Conservation (phyloP, 1,284 basidiomycete genomes). For the Sporisorium iseilematis-ciliati region DNA sequence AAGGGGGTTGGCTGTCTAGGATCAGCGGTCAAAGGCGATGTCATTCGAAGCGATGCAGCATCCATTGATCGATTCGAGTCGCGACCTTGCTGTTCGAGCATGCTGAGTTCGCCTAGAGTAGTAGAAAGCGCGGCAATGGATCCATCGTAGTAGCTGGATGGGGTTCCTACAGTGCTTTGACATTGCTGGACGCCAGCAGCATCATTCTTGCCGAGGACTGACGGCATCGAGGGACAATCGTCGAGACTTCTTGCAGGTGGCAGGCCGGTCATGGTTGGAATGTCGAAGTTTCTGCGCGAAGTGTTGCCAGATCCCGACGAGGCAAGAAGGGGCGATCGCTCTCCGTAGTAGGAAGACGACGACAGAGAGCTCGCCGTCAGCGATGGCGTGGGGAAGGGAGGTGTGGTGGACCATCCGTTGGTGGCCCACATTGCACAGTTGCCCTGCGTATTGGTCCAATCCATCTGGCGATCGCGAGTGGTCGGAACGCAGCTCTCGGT, state of each 20-base stretch:
- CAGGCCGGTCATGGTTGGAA: constrained; percentile 15
- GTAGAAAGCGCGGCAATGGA: constrained; percentile 13
- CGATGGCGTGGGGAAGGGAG: constrained; percentile 30
- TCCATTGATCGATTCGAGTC: constrained; percentile 4
- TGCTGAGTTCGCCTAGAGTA: constrained; percentile 15
- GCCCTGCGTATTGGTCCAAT: constrained; percentile 4
- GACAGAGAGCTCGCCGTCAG: constrained; percentile 40
- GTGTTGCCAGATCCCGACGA: not conserved
- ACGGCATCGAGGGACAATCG: not conserved
- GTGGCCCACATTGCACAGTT: constrained; percentile 11
- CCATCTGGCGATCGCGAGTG: constrained; percentile 19
- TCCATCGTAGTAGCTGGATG: constrained; percentile 1
- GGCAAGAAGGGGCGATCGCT: constrained; percentile 21
- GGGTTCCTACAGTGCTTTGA: not conserved
- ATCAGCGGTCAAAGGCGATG: constrained; percentile 14
- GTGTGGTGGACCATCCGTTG: constrained; percentile 26
- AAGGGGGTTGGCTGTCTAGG: constrained; percentile 17
- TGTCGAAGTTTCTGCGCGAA: constrained; percentile 20
- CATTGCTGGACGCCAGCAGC: not conserved
- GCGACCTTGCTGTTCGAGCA: constrained; percentile 11
- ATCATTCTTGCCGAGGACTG: not conserved
- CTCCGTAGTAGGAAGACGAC: constrained; percentile 29
- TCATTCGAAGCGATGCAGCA: constrained; percentile 13
- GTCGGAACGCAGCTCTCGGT: constrained; percentile 12
- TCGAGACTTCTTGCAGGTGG: constrained; percentile 13